phyloP scores from a whole-genome alignment of 768 basidiomycete genomes.

The Dioszegia aurantiaca region DNA sequence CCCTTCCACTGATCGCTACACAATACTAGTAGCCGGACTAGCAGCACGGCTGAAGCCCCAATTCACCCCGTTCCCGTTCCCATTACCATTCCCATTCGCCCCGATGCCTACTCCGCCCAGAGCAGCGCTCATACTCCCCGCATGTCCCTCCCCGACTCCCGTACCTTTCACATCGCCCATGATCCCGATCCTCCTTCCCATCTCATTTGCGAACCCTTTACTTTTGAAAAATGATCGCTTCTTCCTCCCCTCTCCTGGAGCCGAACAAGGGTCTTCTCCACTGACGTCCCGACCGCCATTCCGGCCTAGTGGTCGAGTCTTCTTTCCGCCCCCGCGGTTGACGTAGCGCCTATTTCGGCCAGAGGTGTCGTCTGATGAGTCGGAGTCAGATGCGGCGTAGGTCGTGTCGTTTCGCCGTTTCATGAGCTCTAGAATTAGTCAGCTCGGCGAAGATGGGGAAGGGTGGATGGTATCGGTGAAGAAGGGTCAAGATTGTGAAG shows the following conservation, averaged over 20 bases:
- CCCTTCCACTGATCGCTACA: not conserved
- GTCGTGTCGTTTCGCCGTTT: conserved; percentile 10
- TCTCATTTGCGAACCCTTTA: not conserved
- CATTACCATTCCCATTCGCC: conserved; percentile 5
- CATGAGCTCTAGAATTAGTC: conserved; percentile 11
- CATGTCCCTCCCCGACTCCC: not conserved
- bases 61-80: conserved; percentile 11
- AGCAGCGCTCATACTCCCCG: not conserved
- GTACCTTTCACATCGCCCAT: too few relatives aligned
- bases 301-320: conserved; percentile 5
- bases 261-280: conserved; percentile 12
- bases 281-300: conserved; percentile 12
- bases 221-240: conserved; percentile 37
- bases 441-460: too few relatives aligned
- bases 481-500: too few relatives aligned
- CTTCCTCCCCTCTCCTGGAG: conserved; percentile 5
- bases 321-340: not conserved
- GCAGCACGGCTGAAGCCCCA: conserved; percentile 21
- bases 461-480: too few relatives aligned
- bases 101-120: not conserved
- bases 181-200: conserved; percentile 4
- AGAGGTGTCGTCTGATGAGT: not conserved
- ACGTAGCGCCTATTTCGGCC: conserved; percentile 4
- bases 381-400: conserved; percentile 10
- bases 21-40: conserved; percentile 39